These are phyloP conservation scores for Boletus barrowsii DNA, from an alignment of 768 basidiomycete genomes.

Conservation along the genomic window DNA sequence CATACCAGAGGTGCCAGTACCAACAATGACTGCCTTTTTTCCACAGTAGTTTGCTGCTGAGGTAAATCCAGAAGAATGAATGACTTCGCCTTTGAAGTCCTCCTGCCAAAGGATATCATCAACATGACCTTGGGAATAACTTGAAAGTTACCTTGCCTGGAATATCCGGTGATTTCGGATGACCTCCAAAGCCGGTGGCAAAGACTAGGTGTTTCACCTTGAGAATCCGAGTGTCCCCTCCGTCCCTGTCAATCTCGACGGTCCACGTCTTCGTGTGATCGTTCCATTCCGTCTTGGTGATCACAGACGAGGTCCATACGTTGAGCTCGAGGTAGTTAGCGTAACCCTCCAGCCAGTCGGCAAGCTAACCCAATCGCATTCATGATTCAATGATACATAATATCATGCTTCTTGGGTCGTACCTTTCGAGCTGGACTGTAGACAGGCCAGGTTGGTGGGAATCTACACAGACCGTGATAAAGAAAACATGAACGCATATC, in stretches of 20 bases:
- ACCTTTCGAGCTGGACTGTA: conserved; percentile 52
- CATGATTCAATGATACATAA: neutral
- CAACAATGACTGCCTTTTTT: conserved; percentile 65
- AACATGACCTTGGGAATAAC: conserved; percentile 16
- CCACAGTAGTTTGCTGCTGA: conserved; percentile 48
- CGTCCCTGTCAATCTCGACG: conserved; percentile 38
- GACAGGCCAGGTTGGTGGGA: conserved; percentile 54
- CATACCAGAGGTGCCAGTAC: conserved; percentile 59
- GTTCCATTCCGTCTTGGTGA: conserved; percentile 39
- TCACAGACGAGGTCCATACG: conserved; percentile 54
- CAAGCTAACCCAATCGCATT: conserved; percentile 40
- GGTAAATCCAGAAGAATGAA: conserved; percentile 54
- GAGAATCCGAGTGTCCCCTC: conserved; percentile 34
- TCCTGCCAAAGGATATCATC: conserved; percentile 29
- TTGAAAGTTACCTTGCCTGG: conserved; percentile 40
- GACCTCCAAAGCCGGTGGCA: conserved; percentile 50
- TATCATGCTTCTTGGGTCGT: neutral
- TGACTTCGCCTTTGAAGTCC: conserved; percentile 48
- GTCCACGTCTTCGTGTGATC: conserved; percentile 42
- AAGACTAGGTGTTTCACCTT: conserved; percentile 52
- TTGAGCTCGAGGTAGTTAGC: conserved; percentile 57
- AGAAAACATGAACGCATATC: neutral
- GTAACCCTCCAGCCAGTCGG: conserved; percentile 64
- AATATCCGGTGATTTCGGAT: conserved; percentile 43
- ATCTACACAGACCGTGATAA: conserved; percentile 29